These are phyloP conservation scores for Dipteronia sinensis DNA, from an alignment of 345 rosid genomes.

Conservation along the genomic window DNA sequence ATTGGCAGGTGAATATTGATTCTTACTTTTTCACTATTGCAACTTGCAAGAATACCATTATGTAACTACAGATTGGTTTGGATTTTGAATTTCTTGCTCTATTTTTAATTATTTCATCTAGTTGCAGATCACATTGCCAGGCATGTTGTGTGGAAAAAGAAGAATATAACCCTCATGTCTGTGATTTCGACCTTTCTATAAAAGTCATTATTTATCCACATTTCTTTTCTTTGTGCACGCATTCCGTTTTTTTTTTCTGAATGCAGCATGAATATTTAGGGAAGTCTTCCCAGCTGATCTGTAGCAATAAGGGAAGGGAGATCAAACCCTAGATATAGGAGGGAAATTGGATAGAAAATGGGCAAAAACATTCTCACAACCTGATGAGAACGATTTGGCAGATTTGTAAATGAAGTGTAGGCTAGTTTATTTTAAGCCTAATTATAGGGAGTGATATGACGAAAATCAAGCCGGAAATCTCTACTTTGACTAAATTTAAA, in stretches of 20 bases:
- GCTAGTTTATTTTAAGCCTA: no score
- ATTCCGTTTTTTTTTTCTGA: neutral
- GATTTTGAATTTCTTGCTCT: neutral
- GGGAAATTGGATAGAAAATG: neutral
- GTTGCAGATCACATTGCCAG: no score
- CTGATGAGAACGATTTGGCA: neutral
- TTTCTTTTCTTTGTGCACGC: neutral
- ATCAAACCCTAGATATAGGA: no score
- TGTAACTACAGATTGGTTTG: neutral
- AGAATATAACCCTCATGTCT: neutral
- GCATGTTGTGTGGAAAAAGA: neutral
- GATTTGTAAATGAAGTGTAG: no score
- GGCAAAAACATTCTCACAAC: neutral
- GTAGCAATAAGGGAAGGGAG: neutral
- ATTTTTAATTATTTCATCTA: neutral
- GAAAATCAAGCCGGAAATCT: no score
- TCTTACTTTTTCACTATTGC: neutral
- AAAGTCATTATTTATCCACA: neutral
- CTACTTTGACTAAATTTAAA: no score
- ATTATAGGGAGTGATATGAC: no score
- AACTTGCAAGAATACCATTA: neutral
- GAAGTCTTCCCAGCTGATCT: neutral
- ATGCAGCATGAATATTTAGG: neutral
- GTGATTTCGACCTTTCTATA: neutral
- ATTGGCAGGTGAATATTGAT: constrained; percentile 84